Percentiles rank a stretch among this genome's conserved stretches.
Evolutionary conservation across 2,329 filamentous ascomycete species (phyloP).

Genomic region (Pseudogymnoascus sp.): DNA sequence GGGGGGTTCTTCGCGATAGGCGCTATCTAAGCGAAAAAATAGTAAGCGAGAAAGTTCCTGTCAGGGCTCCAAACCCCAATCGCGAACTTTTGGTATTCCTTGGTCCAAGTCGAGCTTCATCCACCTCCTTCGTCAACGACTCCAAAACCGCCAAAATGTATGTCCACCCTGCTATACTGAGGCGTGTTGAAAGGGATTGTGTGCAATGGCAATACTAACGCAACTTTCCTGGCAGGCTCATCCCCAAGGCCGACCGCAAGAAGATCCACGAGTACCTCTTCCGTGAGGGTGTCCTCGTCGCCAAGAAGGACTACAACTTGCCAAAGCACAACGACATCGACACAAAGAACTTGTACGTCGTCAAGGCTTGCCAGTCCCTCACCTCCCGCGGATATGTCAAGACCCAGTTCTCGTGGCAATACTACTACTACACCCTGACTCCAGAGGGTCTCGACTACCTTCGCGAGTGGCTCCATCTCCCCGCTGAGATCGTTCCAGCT

Average conservation of each 20-base stretch:
- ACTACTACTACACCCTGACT: slow-evolving; percentile 99
- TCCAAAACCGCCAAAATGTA: slow-evolving; percentile 41
- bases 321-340: slow-evolving; percentile 97
- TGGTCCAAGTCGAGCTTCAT: slow-evolving; percentile 5
- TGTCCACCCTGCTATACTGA: slow-evolving; percentile 13
- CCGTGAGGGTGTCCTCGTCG: slow-evolving; percentile 87
- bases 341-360: slow-evolving; percentile 98
- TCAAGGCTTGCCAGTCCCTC: slow-evolving; percentile 98
- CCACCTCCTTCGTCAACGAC: slow-evolving; percentile 10
- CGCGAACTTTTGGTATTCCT: slow-evolving; percentile 11
- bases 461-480: slow-evolving; percentile 99
- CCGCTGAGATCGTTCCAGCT: slow-evolving; percentile 97
- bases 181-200: background rate
- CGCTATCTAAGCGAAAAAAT: slow-evolving; percentile 6
- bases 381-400: slow-evolving; percentile 98
- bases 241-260: slow-evolving; percentile 99
- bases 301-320: slow-evolving; percentile 98
- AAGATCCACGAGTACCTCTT: slow-evolving; percentile 99
- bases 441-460: slow-evolving; percentile 99
- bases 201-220: slow-evolving; percentile 6
- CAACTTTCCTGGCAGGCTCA: slow-evolving; percentile 63
- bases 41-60: slow-evolving; percentile 5
- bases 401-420: slow-evolving; percentile 99
- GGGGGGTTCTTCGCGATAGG: background rate
- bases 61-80: slow-evolving; percentile 9